Conservation (phyloP, 1,284 basidiomycete genomes). For the Apiotrichum brassicae region DNA sequence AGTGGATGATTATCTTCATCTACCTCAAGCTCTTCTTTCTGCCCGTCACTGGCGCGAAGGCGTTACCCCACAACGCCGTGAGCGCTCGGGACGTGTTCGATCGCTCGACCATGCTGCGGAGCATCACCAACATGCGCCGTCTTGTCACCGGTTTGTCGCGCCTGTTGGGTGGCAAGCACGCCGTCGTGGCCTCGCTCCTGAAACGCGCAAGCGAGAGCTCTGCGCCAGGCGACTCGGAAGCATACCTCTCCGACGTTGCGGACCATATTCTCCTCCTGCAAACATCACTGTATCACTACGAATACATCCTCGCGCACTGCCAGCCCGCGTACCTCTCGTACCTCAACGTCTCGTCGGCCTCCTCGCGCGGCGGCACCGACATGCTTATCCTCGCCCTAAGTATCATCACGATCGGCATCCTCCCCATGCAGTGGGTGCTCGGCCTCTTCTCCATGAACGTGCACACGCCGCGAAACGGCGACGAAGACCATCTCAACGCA, state of each 20-base stretch:
- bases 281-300: constrained; percentile 78
- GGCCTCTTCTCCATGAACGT: constrained; percentile 50
- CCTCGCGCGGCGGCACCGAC: constrained; percentile 60
- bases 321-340: constrained; percentile 80
- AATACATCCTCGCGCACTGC: constrained; percentile 77
- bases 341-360: constrained; percentile 59
- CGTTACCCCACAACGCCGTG: constrained; percentile 15
- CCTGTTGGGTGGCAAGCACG: constrained; percentile 71
- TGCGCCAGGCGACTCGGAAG: constrained; percentile 59
- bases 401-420: constrained; percentile 59
- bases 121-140: constrained; percentile 74
- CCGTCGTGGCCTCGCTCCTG: constrained; percentile 71
- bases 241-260: constrained; percentile 89
- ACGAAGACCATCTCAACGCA: constrained; percentile 19
- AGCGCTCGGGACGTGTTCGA: constrained; percentile 32
- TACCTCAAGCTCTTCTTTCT: constrained; percentile 39
- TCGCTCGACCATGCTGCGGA: constrained; percentile 52
- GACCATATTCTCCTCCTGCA: constrained; percentile 89
- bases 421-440: constrained; percentile 62
- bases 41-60: constrained; percentile 19
- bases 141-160: constrained; percentile 76
- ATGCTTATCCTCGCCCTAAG: constrained; percentile 63
- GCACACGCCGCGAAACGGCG: constrained; percentile 46
- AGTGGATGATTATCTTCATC: constrained; percentile 5
- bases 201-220: constrained; percentile 56